Conservation (phyloP, 108 stramenopile species). For the Pinguiococcus pyrenoidosus region DNA sequence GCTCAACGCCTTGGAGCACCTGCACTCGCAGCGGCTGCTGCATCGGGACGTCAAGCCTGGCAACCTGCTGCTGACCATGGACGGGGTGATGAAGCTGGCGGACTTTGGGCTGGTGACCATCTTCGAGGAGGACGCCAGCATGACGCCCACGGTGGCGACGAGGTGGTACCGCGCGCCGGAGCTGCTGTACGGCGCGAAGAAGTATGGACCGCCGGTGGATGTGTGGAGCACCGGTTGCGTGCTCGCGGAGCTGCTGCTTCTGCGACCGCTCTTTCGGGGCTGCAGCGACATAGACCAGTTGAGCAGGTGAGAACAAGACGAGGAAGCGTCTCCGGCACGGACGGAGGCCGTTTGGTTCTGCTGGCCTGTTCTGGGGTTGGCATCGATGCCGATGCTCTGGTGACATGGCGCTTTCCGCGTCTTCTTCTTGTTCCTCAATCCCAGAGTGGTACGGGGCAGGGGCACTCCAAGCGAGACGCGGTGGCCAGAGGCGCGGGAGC, state of each 20-base stretch:
- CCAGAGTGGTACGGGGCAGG: too few relatives aligned
- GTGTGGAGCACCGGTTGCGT: conserved; percentile 34
- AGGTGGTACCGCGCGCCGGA: conserved; percentile 38
- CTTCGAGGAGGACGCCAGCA: not conserved
- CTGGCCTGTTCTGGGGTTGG: too few relatives aligned
- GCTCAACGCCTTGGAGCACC: conserved; percentile 24
- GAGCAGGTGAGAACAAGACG: too few relatives aligned
- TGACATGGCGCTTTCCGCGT: too few relatives aligned
- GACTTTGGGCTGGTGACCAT: conserved; percentile 36
- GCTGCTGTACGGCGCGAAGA: conserved; percentile 15
- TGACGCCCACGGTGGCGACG: conserved; percentile 13
- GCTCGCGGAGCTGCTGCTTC: conserved; percentile 20
- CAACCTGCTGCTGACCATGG: conserved; percentile 25
- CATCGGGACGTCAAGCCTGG: conserved; percentile 36
- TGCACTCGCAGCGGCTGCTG: conserved; percentile 22
- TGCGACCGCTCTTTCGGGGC: conserved; percentile 22
- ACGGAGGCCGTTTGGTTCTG: too few relatives aligned
- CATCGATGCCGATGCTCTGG: too few relatives aligned
- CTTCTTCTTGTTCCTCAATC: too few relatives aligned
- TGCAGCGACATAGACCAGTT: conserved; percentile 20
- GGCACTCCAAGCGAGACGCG: too few relatives aligned
- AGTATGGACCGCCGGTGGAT: conserved; percentile 26
- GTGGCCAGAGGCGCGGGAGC: conserved; percentile 4
- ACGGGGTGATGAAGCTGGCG: conserved; percentile 28
- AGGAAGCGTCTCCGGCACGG: too few relatives aligned